Base-by-base conservation (phyloP, 2,329 filamentous ascomycete species). In the Ascosphaera aggregata region DNA sequence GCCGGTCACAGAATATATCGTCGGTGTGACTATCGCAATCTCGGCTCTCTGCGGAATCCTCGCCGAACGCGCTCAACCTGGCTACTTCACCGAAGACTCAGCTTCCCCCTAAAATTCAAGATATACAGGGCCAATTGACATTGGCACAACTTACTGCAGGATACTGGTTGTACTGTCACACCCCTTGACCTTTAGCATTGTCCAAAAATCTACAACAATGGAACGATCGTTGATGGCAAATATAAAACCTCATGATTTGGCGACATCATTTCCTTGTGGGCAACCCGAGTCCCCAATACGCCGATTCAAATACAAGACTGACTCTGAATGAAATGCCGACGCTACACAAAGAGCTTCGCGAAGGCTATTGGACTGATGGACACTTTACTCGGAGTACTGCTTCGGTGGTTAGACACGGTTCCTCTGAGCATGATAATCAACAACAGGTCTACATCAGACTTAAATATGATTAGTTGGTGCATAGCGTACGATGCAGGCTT, bases 341-440 rank as follows among this genome's bases (percentile, higher is more conserved):
- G 24, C 64, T 76, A 2, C 64, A 73, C 45, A 65, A 71, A 41
- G 56, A 58, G 22, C 69, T 64, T 55, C 53, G 69, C 59, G 48
- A n/a, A n/a, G n/a, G n/a, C n/a, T n/a, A n/a, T n/a, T n/a, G 27
- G 15, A 15, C 66, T 84, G 44, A 70, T 75, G 34, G 72, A 69
- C 45, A 64, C 70, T 0, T 65, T 86, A 9, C 62, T 86, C 2
- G 69, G 76, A 15, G 73, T 79, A 4, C 79, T 77, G 1, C 61
- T 85, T n/a, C 64, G 78, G 43, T 84, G 78, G 76, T 64, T 86
- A 30, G 80, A 86, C 50, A 85, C 79, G 0, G 74, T 82, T 0
- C 80, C 80, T 0, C 62, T 82, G 1, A 80, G 80, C 2, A 69
- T 80, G 36, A 70, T 85, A 30, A 61, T 85, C 16, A 31, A 31